phyloP scores from a whole-genome alignment of 2,329 filamentous ascomycete species.

The Fusarium nematophilum region DNA sequence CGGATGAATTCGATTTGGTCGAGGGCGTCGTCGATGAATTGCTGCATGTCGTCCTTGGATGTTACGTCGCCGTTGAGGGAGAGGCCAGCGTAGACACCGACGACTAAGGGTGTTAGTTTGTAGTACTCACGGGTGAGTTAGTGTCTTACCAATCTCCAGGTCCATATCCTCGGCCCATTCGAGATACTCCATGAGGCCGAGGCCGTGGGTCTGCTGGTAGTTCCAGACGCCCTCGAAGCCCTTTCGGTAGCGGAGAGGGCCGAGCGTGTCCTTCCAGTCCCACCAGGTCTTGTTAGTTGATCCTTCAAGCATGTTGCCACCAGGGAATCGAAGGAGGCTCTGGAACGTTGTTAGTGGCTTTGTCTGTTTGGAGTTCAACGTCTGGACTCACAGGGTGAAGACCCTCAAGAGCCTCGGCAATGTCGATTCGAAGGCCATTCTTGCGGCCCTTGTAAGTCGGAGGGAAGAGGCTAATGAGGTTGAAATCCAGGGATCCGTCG shows the following conservation, averaged over 20 bases:
- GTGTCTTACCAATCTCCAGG: constrained; percentile 59
- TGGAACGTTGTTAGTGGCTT: not conserved
- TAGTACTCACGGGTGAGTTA: not conserved
- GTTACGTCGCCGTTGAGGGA: constrained; percentile 64
- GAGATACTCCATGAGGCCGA: constrained; percentile 72
- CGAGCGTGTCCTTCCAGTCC: constrained; percentile 66
- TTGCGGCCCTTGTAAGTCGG: constrained; percentile 67
- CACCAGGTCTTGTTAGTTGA: constrained; percentile 56
- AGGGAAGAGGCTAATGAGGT: constrained; percentile 69
- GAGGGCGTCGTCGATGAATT: constrained; percentile 69
- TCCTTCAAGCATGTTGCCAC: constrained; percentile 71
- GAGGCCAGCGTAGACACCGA: constrained; percentile 69
- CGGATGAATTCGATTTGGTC: constrained; percentile 73
- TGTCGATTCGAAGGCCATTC: constrained; percentile 68
- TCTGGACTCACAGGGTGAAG: constrained; percentile 58
- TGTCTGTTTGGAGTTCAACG: rapidly evolving
- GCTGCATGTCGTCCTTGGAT: constrained; percentile 62
- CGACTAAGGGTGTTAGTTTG: constrained; percentile 49
- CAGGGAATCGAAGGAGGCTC: constrained; percentile 73
- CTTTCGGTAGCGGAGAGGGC: constrained; percentile 64
- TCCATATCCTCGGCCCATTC: constrained; percentile 69
- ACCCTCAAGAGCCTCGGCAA: constrained; percentile 63
- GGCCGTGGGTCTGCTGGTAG: constrained; percentile 71
- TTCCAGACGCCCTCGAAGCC: constrained; percentile 68
- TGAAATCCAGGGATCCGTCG: constrained; percentile 63